These are phyloP conservation scores for Bromus sterilis DNA, from an alignment of 176 grass and related monocot genomes.

Conservation along the genomic window DNA sequence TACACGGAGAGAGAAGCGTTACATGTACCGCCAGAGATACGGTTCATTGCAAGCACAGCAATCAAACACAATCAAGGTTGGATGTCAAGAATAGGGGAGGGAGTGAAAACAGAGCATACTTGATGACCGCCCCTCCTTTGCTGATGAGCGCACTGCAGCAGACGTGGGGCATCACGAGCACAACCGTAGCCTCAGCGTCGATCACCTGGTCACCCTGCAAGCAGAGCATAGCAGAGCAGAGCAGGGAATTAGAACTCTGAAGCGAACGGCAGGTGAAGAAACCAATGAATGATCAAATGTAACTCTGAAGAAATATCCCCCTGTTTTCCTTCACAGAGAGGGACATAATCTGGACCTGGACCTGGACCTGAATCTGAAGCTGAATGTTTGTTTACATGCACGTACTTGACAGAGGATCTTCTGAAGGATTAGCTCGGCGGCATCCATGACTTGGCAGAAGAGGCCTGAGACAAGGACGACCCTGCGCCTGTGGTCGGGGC, in stretches of 20 bases:
- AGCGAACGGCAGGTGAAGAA: too few relatives aligned
- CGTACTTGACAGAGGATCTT: background rate
- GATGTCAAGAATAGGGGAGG: background rate
- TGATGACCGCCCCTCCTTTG: background rate
- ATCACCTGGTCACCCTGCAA: background rate
- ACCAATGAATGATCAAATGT: too few relatives aligned
- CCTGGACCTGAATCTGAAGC: too few relatives aligned
- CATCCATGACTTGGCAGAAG: background rate
- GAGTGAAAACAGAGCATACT: background rate
- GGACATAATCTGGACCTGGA: too few relatives aligned
- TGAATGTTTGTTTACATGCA: too few relatives aligned
- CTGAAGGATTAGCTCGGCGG: background rate
- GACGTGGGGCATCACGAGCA: background rate
- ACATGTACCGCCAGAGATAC: background rate
- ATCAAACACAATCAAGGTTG: too few relatives aligned
- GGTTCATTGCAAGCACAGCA: too few relatives aligned
- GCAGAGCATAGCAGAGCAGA: background rate
- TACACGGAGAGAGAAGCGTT: background rate
- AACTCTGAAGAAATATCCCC: too few relatives aligned
- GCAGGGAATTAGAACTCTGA: background rate
- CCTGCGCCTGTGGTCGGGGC: background rate
- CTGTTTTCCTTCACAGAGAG: background rate
- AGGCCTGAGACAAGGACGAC: background rate
- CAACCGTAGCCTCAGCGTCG: background rate
- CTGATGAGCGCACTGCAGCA: background rate